Evolutionary conservation across 306 rosid genomes (phyloP), one percentile per base, ranked within the genome.

Genomic region (Medicago lupulina): DNA sequence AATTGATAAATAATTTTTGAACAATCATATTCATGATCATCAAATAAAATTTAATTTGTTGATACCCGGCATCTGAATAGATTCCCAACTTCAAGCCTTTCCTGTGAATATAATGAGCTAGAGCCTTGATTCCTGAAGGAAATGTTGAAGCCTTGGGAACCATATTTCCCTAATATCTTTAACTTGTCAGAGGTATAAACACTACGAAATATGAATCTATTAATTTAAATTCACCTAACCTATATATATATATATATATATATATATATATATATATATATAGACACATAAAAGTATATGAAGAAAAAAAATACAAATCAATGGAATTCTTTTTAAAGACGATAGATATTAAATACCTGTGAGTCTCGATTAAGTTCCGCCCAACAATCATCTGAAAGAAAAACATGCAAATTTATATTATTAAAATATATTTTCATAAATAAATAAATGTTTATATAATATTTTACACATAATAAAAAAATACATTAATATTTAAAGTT

Each of bases 31-130:
- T 46, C 15, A 4, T 12, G 16, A 46, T 43, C 12, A 10, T 46
- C 16, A 46, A 46, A 15, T 2, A 1, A 0, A 46, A 13, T 14
- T 46, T 46, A 12, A 12, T 4, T 0, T 46, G 9, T 12, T 58
- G 19, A 16, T 84, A 86, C 92, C 96, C 92, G 4, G 96, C 92
- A 81, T 88, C 92, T 19, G 92, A 85, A 57, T 90, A 88, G 9
- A 90, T 79, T 53, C 92, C 96, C 34, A 90, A 76, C 76, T 86
- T 88, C 19, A 90, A 79, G 21, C 89, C 96, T 80, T 86, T 86
- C 23, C 60, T 23, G 39, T 90, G 96, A 65, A 90, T 88, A 70
- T 90, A 88, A 63, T 90, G 83, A 40, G 91, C 89, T 8, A 90
- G 69, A 68, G 89, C 86, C 43, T 88, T 85, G 4, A 90, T 86